A percentile compares a stretch with the other conserved stretches of the same genome.
These are phyloP conservation scores for Cyberlindnera americana DNA, from an alignment of 805 yeast species.

Conservation along the genomic window DNA sequence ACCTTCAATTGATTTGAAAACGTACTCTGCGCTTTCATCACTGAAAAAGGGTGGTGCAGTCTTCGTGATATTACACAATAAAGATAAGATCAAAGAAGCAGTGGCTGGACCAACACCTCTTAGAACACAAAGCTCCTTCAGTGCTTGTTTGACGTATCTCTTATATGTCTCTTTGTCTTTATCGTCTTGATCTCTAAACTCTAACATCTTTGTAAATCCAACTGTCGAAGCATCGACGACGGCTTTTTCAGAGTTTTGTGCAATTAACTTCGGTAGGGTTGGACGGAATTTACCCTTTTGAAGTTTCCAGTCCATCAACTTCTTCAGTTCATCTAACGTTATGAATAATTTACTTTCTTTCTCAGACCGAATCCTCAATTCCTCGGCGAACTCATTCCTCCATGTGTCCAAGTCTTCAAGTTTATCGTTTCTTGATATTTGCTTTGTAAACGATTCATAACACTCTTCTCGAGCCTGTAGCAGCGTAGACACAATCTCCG, in stretches of 20 bases:
- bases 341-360: conserved; percentile 4
- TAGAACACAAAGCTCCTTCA: conserved; percentile 11
- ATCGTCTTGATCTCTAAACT: background rate
- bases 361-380: conserved; percentile 9
- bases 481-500: conserved; percentile 1
- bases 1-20: conserved; percentile 9
- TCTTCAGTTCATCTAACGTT: conserved; percentile 20
- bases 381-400: conserved; percentile 14
- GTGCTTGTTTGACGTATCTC: conserved; percentile 9
- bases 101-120: conserved; percentile 31
- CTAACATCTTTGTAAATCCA: conserved; percentile 15
- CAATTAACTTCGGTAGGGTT: conserved; percentile 20
- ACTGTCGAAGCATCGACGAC: conserved; percentile 12
- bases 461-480: conserved; percentile 2
- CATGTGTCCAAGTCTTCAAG: conserved; percentile 21
- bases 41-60: conserved; percentile 28
- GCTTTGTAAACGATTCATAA: conserved; percentile 11
- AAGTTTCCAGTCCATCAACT: conserved; percentile 28
- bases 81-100: conserved; percentile 24
- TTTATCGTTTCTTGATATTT: conserved; percentile 8
- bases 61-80: conserved; percentile 11
- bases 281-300: conserved; percentile 29
- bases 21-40: conserved; percentile 24
- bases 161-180: conserved; percentile 11
- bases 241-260: conserved; percentile 17